A percentile compares a stretch with the other conserved stretches of the same genome.
Evolutionary conservation across 495 filamentous ascomycete species (phyloP).

Genomic region (Usnea hakonensis): DNA sequence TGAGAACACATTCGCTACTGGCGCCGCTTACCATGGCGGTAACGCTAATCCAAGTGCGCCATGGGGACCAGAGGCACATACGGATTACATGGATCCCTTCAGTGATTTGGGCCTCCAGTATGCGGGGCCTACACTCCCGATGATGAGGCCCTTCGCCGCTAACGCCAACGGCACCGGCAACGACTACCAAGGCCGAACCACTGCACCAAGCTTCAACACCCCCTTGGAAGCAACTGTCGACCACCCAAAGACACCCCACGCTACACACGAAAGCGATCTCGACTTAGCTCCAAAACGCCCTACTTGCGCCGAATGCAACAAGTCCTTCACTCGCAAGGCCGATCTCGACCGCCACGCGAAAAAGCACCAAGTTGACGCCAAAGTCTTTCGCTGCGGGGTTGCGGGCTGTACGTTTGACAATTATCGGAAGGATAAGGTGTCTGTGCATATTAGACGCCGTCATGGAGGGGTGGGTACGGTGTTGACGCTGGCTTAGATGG

Average conservation of each 20-base stretch:
- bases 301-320: neutral
- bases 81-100: no score
- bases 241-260: neutral
- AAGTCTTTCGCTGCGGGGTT: neutral
- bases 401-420: neutral
- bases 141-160: neutral
- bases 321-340: neutral
- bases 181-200: neutral
- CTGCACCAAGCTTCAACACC: neutral
- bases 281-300: neutral
- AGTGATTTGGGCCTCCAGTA: neutral
- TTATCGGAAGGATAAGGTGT: slow-evolving; percentile 7
- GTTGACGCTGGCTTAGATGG: no score
- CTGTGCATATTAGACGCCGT: neutral
- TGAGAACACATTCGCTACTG: no score
- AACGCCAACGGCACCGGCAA: neutral
- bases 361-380: neutral
- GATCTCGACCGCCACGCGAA: slow-evolving; percentile 3
- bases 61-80: no score
- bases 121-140: neutral
- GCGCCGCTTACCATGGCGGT: no score
- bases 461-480: no score
- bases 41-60: no score
- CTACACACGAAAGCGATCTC: neutral
- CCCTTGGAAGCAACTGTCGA: neutral